phyloP scores from a whole-genome alignment of 495 filamentous ascomycete genomes.

The Hypoxylon trugodes region DNA sequence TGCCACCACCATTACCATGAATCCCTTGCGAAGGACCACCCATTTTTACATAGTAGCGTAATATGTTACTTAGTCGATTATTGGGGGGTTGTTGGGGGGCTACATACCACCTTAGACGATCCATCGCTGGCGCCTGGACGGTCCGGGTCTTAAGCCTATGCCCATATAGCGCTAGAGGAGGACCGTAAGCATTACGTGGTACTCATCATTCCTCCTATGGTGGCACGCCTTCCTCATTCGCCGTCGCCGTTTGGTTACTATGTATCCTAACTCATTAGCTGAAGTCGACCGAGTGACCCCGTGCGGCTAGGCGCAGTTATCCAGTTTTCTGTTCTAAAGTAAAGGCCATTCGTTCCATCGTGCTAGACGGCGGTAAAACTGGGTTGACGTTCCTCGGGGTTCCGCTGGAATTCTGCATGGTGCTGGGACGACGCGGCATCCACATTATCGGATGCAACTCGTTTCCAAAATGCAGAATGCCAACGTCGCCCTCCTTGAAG shows the following conservation, averaged over 20 bases:
- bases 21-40: conserved; percentile 5
- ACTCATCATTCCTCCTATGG: conserved; percentile 31
- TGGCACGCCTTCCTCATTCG: conserved; percentile 20
- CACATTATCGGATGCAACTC: conserved; percentile 38
- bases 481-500: conserved; percentile 8
- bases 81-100: conserved; percentile 1
- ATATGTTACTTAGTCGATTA: not conserved
- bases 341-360: conserved; percentile 13
- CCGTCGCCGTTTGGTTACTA: conserved; percentile 29
- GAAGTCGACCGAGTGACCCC: conserved; percentile 22
- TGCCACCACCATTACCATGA: conserved; percentile 19
- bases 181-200: conserved; percentile 39
- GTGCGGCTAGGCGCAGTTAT: conserved; percentile 42
- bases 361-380: conserved; percentile 6
- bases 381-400: conserved; percentile 21
- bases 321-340: conserved; percentile 29
- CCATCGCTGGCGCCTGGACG: conserved; percentile 33
- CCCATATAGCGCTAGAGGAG: conserved; percentile 28
- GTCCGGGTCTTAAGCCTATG: conserved; percentile 36
- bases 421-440: conserved; percentile 36
- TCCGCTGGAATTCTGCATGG: conserved; percentile 35
- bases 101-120: conserved; percentile 27
- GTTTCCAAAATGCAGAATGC: conserved; percentile 35
- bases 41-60: too few species aligned
- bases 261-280: conserved; percentile 26